phyloP scores from a whole-genome alignment of 2,329 filamentous ascomycete species.

The Botrytis byssoidea region DNA sequence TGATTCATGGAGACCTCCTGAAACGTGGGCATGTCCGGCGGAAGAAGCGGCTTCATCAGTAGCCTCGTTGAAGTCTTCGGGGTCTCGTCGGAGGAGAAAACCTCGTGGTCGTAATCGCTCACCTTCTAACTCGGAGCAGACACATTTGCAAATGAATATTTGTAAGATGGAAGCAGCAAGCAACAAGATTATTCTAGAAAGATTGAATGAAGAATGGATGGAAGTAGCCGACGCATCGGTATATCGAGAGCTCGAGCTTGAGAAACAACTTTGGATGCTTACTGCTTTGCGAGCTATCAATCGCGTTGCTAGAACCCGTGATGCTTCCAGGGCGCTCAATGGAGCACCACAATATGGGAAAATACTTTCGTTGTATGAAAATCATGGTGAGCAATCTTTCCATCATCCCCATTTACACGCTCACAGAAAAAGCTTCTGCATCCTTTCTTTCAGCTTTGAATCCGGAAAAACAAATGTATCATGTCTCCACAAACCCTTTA shows the following conservation, averaged over 20 bases:
- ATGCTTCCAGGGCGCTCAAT: neutral
- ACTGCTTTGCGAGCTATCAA: slow-evolving; percentile 48
- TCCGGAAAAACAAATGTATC: slow-evolving; percentile 44
- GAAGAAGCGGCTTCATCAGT: slow-evolving; percentile 11
- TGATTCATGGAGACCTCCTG: slow-evolving; percentile 32
- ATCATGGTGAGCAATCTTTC: slow-evolving; percentile 32
- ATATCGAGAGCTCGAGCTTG: slow-evolving; percentile 52
- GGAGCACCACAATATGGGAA: slow-evolving; percentile 22
- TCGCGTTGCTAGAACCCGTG: neutral
- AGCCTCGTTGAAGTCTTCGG: slow-evolving; percentile 14
- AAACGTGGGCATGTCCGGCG: slow-evolving; percentile 27
- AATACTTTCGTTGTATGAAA: slow-evolving; percentile 37
- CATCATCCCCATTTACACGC: neutral
- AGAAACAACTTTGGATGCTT: slow-evolving; percentile 62
- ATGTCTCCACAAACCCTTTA: slow-evolving; percentile 43
- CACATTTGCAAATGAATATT: slow-evolving; percentile 52
- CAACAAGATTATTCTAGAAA: slow-evolving; percentile 51
- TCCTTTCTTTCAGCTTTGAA: slow-evolving; percentile 38
- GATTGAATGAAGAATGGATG: slow-evolving; percentile 53
- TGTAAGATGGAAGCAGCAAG: slow-evolving; percentile 54
- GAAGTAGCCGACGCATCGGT: slow-evolving; percentile 47
- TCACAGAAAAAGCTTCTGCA: slow-evolving; percentile 30
- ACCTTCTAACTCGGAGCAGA: slow-evolving; percentile 28
- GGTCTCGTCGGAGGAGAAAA: slow-evolving; percentile 16
- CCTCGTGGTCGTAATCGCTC: slow-evolving; percentile 13